A percentile compares a stretch with the other conserved stretches of the same genome.
These are phyloP conservation scores for Yamadazyma atlantica DNA, from an alignment of 1,139 yeast genomes.

Conservation along the genomic window DNA sequence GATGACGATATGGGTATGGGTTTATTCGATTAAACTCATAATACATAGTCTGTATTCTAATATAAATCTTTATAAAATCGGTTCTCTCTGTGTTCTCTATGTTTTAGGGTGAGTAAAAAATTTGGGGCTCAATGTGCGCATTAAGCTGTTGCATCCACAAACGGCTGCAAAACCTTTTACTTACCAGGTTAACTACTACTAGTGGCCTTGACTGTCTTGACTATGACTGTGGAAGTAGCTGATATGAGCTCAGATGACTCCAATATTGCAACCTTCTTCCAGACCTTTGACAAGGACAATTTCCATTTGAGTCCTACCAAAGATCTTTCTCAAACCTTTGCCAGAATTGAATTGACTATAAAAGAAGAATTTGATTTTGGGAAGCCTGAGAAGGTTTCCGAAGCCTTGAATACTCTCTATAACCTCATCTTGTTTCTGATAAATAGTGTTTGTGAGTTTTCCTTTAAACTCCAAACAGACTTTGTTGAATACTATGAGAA, in stretches of 20 bases:
- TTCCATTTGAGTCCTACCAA: conserved; percentile 12
- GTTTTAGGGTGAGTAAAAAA: no score
- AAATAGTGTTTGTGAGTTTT: conserved; percentile 7
- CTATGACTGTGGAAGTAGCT: background rate
- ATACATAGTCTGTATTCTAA: conserved; percentile 11
- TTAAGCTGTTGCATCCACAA: conserved; percentile 2
- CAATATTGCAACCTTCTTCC: conserved; percentile 14
- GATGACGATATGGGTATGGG: conserved; percentile 16
- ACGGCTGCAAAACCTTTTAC: conserved; percentile 9
- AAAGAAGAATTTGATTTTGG: conserved; percentile 11
- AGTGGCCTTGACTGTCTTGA: no score
- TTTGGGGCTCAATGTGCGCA: no score
- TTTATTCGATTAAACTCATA: conserved; percentile 70
- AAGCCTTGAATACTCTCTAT: conserved; percentile 9
- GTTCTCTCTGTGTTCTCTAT: no score
- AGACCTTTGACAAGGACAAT: conserved; percentile 9
- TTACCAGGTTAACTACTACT: no score
- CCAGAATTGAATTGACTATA: conserved; percentile 16
- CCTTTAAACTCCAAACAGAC: conserved; percentile 8
- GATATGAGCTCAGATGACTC: conserved; percentile 16
- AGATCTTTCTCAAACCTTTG: conserved; percentile 19
- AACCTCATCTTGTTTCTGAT: conserved; percentile 13
- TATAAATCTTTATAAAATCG: no score
- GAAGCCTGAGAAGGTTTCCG: background rate
- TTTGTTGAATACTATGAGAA: conserved; percentile 12